Evolutionary conservation across 1,139 yeast species (phyloP), one percentile per base, ranked within the genome.

Genomic region (Magnusiomyces ingens): DNA sequence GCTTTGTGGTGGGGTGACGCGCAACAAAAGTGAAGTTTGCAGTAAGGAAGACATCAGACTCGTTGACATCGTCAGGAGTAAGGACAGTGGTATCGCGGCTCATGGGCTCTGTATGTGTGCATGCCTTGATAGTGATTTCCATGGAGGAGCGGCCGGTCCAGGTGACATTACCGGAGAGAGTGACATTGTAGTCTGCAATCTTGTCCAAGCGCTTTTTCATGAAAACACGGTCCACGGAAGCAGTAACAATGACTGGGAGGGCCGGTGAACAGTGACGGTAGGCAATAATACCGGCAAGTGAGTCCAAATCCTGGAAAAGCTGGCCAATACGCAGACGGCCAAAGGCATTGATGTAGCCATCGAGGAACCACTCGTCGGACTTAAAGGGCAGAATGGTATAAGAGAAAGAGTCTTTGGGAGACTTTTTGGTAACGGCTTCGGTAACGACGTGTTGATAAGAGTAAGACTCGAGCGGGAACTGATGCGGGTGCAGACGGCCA

Each of bases 1-100:
- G 84, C 68, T 87, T 94, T 22, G 96, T 89, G 52, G 80, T 79
- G 12, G 97, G 97, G 67, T 91, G 87, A 67, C 97, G 79, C 17
- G 97, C 97, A 41, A 90, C 98, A 72, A 91, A 90, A 0, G 98
- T 91, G 75, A 91, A 91, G 65, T 87, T 87, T 13, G 97, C 96
- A 37, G 90, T 82, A 62, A 90, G 72, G 68, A 90, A 85, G 40
- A 79, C 77, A 56, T 79, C 80, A 53, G 73, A 75, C 49, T 77
- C 77, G 10, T 69, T 69, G 50, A 74, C 67, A 62, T 73, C 72
- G 53, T 67, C 62, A 59, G 75, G 72, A 58, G 71, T 61, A 60
- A 67, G 55, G n/a, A 59, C 59, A 10, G 61, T 55, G 26, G 58
- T 62, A 44, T 79, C 75, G 13, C 59, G 60, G 11, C 58, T 53